Percentiles rank a stretch among this genome's conserved stretches.
Evolutionary conservation across 208 protist genomes (phyloP).

Genomic region (Crithidia expoeki): DNA sequence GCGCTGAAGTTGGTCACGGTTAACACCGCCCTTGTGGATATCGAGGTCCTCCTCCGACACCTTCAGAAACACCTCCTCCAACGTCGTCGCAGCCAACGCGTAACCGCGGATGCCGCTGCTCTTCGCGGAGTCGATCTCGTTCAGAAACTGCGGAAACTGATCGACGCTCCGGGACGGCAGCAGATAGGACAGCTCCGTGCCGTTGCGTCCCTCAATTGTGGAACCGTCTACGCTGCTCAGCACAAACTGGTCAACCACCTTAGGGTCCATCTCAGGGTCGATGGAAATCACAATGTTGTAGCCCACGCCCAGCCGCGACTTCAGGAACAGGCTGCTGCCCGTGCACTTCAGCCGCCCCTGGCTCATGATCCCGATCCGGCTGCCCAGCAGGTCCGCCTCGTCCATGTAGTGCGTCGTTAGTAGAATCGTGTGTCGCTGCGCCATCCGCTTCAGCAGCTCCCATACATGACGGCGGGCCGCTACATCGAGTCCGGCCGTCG

Average conservation of each 20-base stretch:
- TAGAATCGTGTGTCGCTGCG: slow-evolving; percentile 59
- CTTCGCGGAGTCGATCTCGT: slow-evolving; percentile 40
- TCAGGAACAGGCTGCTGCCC: slow-evolving; percentile 65
- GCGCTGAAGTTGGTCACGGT: slow-evolving; percentile 23
- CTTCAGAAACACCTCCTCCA: slow-evolving; percentile 79
- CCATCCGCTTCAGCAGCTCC: slow-evolving; percentile 64
- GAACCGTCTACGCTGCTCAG: slow-evolving; percentile 24
- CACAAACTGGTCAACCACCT: slow-evolving; percentile 30
- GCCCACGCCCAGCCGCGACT: slow-evolving; percentile 53
- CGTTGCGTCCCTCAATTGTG: slow-evolving; percentile 28
- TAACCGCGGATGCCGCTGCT: slow-evolving; percentile 46
- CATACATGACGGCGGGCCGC: slow-evolving; percentile 78
- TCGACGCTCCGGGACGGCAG: slow-evolving; percentile 41
- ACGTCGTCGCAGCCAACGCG: slow-evolving; percentile 61
- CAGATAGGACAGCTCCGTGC: slow-evolving; percentile 42
- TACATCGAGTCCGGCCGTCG: slow-evolving; percentile 90
- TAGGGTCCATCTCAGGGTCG: slow-evolving; percentile 32
- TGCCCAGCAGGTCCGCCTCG: slow-evolving; percentile 95
- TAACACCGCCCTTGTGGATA: slow-evolving; percentile 2
- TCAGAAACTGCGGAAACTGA: slow-evolving; percentile 48
- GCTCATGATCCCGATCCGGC: slow-evolving; percentile 93
- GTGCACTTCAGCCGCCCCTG: slow-evolving; percentile 53
- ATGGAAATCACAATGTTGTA: slow-evolving; percentile 55
- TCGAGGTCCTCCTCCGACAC: slow-evolving; percentile 42
- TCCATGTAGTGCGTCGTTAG: slow-evolving; percentile 96